phyloP scores from a whole-genome alignment of 768 basidiomycete genomes.

The Mycena albidolilacea region DNA sequence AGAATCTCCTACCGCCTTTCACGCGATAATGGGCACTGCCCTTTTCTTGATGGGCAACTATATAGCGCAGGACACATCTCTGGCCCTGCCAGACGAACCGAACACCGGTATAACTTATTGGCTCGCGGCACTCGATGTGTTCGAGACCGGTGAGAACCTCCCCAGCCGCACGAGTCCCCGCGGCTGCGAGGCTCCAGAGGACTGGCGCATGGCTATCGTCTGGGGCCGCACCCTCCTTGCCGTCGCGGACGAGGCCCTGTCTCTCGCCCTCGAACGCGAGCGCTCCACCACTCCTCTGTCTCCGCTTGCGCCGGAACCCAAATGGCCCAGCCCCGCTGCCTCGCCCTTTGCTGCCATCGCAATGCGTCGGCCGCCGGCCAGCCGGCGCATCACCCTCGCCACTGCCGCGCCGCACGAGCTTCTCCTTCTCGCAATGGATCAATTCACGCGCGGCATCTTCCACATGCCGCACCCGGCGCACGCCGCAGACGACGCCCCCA shows the following conservation, averaged over 20 bases:
- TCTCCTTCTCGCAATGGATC: constrained; percentile 75
- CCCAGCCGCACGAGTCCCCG: constrained; percentile 60
- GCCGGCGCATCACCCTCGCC: constrained; percentile 62
- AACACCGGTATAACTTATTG: constrained; percentile 67
- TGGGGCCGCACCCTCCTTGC: constrained; percentile 78
- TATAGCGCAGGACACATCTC: constrained; percentile 65
- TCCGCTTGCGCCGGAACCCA: constrained; percentile 51
- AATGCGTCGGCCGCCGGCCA: constrained; percentile 63
- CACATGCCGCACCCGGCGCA: constrained; percentile 74
- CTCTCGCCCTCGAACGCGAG: constrained; percentile 44
- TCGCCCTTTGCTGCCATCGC: constrained; percentile 69
- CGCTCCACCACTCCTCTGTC: constrained; percentile 10
- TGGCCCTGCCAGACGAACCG: constrained; percentile 72
- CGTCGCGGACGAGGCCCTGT: constrained; percentile 68
- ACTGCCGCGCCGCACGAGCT: constrained; percentile 64
- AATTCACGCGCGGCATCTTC: constrained; percentile 78
- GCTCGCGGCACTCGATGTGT: constrained; percentile 79
- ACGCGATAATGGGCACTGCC: constrained; percentile 74
- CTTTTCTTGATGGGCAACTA: constrained; percentile 77
- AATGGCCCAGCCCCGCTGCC: constrained; percentile 59
- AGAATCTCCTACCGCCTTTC: constrained; percentile 76
- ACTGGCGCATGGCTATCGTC: constrained; percentile 78
- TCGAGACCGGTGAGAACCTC: constrained; percentile 77
- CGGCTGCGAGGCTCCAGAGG: constrained; percentile 57
- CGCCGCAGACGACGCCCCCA: constrained; percentile 27